Evolutionary conservation across 2,329 filamentous ascomycete genomes (phyloP), one percentile per base, ranked within the genome.

Genomic region (Coniella lustricola): DNA sequence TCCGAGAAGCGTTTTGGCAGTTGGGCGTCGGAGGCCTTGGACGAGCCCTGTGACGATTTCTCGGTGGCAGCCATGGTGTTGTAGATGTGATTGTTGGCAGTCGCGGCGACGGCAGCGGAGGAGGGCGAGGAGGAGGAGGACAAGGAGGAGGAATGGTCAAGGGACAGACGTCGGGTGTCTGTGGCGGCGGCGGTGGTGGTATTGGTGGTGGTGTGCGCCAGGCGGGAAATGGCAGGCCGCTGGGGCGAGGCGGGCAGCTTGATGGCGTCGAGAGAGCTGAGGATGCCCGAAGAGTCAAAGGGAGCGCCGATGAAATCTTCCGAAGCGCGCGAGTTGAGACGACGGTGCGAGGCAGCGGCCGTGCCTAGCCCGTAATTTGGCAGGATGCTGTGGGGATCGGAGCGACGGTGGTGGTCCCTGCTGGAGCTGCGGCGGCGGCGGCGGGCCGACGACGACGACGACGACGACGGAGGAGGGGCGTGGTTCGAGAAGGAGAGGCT

Each of bases 1-100:
- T 93, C 88, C 14, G 88, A 93, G 64, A 84, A 85, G 56, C 88
- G 75, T 68, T 93, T 89, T 35, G 72, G 67, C 50, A 78, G 60
- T 48, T 66, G 69, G 51, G 63, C 70, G 49, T 80, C 77, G 49
- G 62, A 60, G 16, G 64, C 55, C 51, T 62, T 67, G 47, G 67
- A 29, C 5, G 25, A 62, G 34, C 69, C 65, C 44, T 65, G 59
- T 13, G 65, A 58, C 60, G n/a, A n/a, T n/a, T 73, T 73, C 55
- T 74, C 71, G 57, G 54, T 70, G 57, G 54, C 70, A 56, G 77
- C 69, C 52, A 78, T 74, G 40, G 70, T 66, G 60, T 70, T 67
- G 49, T 72, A n/a, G n/a, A n/a, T 74, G 57, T 72, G 66, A 55
- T 71, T 67, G 39, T 79, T n/a, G n/a, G n/a, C n/a, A n/a, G n/a